Evolutionary conservation across 2,329 filamentous ascomycete species (phyloP), one percentile per base, ranked within the genome.

Genomic region (Diplodia seriata): DNA sequence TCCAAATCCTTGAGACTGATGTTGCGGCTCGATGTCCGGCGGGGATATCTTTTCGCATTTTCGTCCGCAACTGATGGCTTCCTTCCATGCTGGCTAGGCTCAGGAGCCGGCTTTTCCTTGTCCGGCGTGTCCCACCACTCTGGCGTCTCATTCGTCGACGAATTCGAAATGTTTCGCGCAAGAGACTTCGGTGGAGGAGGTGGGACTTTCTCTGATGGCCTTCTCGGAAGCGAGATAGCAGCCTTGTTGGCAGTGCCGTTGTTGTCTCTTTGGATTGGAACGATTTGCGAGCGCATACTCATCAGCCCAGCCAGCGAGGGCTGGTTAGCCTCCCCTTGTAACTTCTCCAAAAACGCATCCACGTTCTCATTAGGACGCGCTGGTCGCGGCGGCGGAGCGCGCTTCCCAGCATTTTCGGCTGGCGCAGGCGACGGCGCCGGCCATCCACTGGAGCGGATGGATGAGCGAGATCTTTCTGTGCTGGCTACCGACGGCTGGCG

Each of bases 321-420:
- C 51, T 66, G 51, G 49, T 70, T 72, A 4, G 74, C 74, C 57
- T 79, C 76, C 20, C 75, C 75, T 66, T 80, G 76, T 40, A 80
- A 69, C 15, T 76, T 74, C 43, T 75, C 72, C 15, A 80, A 69
- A 64, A 80, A 80, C 15, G 73, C 74, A 67, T 80, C 78, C 26
- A 81, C 67, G 11, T 38, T 70, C 12, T 51, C 65, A 5, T 65
- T 56, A 2, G 70, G 65, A 50, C 73, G 70, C 23, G 74, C 70
- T 43, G 72, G 69, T 15, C 73, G 68, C 40, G 68, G 51, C 15
- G 70, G 68, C 38, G 73, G 68, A 36, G 70, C 71, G n/a, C 73
- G 74, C 49, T 71, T 72, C 66, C 67, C 40, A 23, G 15, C 20
- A 12, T 9, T 66, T 51, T 54, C 47, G 56, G 56, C 43, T 53